phyloP scores from a whole-genome alignment of 2,329 filamentous ascomycete species.

The Penicillium sp. region DNA sequence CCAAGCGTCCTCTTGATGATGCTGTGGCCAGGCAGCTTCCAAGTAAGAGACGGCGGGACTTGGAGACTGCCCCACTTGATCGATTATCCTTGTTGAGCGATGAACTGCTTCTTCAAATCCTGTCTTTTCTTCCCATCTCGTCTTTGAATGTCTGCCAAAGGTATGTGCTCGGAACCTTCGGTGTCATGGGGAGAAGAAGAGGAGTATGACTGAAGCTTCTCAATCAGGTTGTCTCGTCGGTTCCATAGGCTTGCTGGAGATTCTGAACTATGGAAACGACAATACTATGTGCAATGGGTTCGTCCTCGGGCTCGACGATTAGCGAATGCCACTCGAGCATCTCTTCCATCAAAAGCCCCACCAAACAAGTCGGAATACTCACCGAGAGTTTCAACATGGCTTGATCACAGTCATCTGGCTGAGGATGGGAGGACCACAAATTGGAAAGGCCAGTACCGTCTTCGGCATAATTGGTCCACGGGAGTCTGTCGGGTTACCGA shows the following conservation, averaged over 20 bases:
- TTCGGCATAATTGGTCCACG: slow-evolving; percentile 84
- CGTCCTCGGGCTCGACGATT: slow-evolving; percentile 71
- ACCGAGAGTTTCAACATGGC: slow-evolving; percentile 54
- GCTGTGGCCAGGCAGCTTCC: slow-evolving; percentile 16
- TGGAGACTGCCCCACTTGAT: slow-evolving; percentile 42
- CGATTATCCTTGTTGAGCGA: slow-evolving; percentile 70
- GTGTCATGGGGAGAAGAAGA: no score
- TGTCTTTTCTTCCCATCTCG: slow-evolving; percentile 66
- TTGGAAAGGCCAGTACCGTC: slow-evolving; percentile 84
- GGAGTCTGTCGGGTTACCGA: slow-evolving; percentile 77
- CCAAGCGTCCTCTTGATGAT: slow-evolving; percentile 27
- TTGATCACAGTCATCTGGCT: slow-evolving; percentile 55
- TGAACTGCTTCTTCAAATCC: slow-evolving; percentile 77
- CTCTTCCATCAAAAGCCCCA: slow-evolving; percentile 15
- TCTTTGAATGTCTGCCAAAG: slow-evolving; percentile 61
- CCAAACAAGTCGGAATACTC: slow-evolving; percentile 44
- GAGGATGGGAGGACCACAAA: slow-evolving; percentile 51
- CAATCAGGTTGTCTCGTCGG: slow-evolving; percentile 54
- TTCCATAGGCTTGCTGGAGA: slow-evolving; percentile 69
- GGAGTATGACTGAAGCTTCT: neutral
- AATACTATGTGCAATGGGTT: slow-evolving; percentile 85
- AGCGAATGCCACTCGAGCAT: slow-evolving; percentile 54
- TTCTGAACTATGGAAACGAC: slow-evolving; percentile 81
- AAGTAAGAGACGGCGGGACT: slow-evolving; percentile 43
- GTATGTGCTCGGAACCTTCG: slow-evolving; percentile 31